phyloP scores from a whole-genome alignment of 805 yeast species.

The Sugiyamaella lignohabitans region DNA sequence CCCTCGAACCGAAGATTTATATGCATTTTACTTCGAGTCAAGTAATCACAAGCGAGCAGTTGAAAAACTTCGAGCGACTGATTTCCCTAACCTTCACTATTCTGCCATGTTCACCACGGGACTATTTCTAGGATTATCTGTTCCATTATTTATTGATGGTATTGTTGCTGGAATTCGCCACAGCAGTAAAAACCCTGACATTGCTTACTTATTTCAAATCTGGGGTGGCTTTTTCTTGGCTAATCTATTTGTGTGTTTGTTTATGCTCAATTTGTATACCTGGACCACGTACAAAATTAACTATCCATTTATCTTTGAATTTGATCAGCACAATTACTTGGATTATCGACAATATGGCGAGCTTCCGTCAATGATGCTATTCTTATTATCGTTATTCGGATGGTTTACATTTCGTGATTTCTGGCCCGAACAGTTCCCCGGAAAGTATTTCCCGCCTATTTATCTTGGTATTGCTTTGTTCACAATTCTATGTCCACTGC shows the following conservation, averaged over 20 bases:
- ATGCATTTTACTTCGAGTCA: constrained; percentile 57
- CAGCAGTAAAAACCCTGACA: constrained; percentile 45
- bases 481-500: constrained; percentile 45
- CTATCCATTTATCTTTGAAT: constrained; percentile 88
- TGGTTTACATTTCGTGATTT: constrained; percentile 73
- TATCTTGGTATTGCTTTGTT: constrained; percentile 53
- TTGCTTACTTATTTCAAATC: constrained; percentile 61
- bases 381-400: constrained; percentile 51
- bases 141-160: constrained; percentile 62
- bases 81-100: constrained; percentile 34
- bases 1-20: constrained; percentile 59
- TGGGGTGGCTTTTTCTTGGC: constrained; percentile 88
- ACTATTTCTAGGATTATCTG: constrained; percentile 56
- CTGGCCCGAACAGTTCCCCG: constrained; percentile 55
- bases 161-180: constrained; percentile 46
- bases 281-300: constrained; percentile 76
- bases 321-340: constrained; percentile 59
- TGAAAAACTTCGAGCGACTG: constrained; percentile 55
- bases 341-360: constrained; percentile 61
- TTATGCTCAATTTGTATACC: constrained; percentile 61
- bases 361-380: constrained; percentile 54
- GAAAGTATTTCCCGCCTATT: constrained; percentile 74
- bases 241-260: constrained; percentile 52
- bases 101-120: constrained; percentile 53
- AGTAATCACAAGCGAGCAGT: constrained; percentile 67